Evolutionary conservation across 441 rosid species (phyloP), one percentile per base, ranked within the genome.

Genomic region (Gossypium lobatum): DNA sequence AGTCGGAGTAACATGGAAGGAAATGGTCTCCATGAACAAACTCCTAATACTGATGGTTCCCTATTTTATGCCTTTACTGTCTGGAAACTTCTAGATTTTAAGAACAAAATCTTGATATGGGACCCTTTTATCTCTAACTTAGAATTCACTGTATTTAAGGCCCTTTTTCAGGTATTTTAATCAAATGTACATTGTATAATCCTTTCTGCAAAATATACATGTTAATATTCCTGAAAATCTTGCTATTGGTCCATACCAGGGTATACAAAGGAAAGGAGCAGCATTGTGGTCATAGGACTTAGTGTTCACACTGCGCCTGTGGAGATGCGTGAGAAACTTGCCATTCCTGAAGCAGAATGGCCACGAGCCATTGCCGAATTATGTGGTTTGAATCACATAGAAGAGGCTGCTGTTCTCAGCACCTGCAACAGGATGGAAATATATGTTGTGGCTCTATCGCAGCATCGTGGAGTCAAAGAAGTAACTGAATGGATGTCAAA

Each of bases 261-360:
- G 74, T 93, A 95, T 69, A 93, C 98, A 6, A 95, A 90, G 87
- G 97, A 95, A 78, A 90, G 86, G 86, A 91, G 96, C 65, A 91
- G 98, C 86, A 95, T 95, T 76, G 88, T 90, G 71, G 95, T 86
- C 18, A 93, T 93, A 80, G 99, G 98, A 71, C 95, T 95, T 9
- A 95, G 87, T 23, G 76, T 95, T 75, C 98, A 95, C 82, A 91
- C 97, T 20, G 73, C 98, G 53, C 97, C 99, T 21, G 98, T 95
- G 21, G 98, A 93, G 78, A 88, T 95, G 95, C 93, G 98, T 39
- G 99, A 95, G 80, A 95, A 95, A 78, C 95, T 95, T 75, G 98
- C 99, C 48, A 93, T 93, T 82, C 97, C 99, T 0, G 99, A 93
- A 83, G 99, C 98, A 67, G 98, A 95, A 83, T 95, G 98, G 99